Evolutionary conservation across 257 asterid genomes (phyloP).

Genomic region (Fraxinus pennsylvanica): DNA sequence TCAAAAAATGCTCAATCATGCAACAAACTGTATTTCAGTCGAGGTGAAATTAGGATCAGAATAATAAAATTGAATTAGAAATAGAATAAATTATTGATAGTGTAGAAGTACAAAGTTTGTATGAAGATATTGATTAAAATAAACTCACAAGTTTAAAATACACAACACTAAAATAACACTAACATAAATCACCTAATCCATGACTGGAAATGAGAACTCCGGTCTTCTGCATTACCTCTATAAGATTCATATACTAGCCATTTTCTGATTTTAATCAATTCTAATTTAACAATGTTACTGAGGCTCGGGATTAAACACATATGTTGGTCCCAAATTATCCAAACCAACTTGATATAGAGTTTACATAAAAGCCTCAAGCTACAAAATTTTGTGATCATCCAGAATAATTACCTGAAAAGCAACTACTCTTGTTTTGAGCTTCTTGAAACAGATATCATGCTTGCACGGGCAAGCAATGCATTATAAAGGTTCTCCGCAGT

Average conservation of each 20-base stretch:
- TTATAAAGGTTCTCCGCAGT: constrained; percentile 39
- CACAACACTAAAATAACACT: not conserved
- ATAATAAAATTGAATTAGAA: not conserved
- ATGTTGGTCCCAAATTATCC: not conserved
- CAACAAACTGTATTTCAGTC: not conserved
- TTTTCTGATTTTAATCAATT: not conserved
- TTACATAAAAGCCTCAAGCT: constrained; percentile 23
- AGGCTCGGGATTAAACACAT: not conserved
- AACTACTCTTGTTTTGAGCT: constrained; percentile 24
- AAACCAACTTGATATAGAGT: constrained; percentile 3
- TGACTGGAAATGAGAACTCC: not conserved
- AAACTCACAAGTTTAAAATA: not conserved
- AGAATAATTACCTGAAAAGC: constrained; percentile 7
- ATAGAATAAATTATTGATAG: not conserved
- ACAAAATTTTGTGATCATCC: constrained; percentile 26
- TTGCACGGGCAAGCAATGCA: constrained; percentile 36
- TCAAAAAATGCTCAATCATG: not conserved
- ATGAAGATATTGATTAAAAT: not conserved
- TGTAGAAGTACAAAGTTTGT: not conserved
- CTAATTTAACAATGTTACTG: not conserved
- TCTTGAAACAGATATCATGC: constrained; percentile 19
- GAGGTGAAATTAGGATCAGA: not conserved
- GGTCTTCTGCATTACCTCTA: not conserved
- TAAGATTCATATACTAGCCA: not conserved
- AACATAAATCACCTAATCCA: not conserved